These are phyloP conservation scores for Kingdonia uniflora DNA, from an alignment of 164 flowering plant genomes.

Conservation along the genomic window DNA sequence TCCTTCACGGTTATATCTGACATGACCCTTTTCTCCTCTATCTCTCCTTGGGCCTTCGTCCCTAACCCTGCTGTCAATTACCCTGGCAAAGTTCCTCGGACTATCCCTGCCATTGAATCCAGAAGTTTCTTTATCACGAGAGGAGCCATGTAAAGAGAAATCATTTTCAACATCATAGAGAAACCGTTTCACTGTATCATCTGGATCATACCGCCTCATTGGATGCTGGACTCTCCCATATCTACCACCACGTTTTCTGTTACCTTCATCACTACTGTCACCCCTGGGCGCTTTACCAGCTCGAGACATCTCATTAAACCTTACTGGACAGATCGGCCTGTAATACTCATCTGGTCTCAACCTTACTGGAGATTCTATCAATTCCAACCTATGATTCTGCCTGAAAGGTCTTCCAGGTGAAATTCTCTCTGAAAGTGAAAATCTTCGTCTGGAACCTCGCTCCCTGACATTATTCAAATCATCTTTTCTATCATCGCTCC, in stretches of 20 bases:
- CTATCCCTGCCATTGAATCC: constrained; percentile 23
- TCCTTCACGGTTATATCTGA: constrained; percentile 17
- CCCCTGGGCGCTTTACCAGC: constrained; percentile 24
- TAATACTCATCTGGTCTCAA: constrained; percentile 27
- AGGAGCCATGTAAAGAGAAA: constrained; percentile 13
- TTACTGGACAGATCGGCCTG: constrained; percentile 29
- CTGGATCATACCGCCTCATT: constrained; percentile 17
- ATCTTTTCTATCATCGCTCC: constrained; percentile 25
- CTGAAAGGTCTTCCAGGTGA: constrained; percentile 28
- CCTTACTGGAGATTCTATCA: constrained; percentile 20
- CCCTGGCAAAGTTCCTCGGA: constrained; percentile 18
- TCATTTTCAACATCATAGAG: constrained; percentile 21
- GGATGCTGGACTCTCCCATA: constrained; percentile 20
- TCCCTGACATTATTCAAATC: constrained; percentile 24
- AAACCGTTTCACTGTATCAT: constrained; percentile 22
- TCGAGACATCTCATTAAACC: constrained; percentile 22
- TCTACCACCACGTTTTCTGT: constrained; percentile 23
- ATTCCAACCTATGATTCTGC: constrained; percentile 23
- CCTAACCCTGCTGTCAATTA: constrained; percentile 21
- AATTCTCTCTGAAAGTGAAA: constrained; percentile 19
- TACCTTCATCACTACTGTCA: constrained; percentile 25
- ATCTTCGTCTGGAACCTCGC: constrained; percentile 18
- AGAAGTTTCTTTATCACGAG: constrained; percentile 17
- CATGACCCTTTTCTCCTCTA: constrained; percentile 23
- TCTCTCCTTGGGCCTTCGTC: constrained; percentile 17